phyloP scores from a whole-genome alignment of 805 yeast species.

The Yarrowia divulgata region DNA sequence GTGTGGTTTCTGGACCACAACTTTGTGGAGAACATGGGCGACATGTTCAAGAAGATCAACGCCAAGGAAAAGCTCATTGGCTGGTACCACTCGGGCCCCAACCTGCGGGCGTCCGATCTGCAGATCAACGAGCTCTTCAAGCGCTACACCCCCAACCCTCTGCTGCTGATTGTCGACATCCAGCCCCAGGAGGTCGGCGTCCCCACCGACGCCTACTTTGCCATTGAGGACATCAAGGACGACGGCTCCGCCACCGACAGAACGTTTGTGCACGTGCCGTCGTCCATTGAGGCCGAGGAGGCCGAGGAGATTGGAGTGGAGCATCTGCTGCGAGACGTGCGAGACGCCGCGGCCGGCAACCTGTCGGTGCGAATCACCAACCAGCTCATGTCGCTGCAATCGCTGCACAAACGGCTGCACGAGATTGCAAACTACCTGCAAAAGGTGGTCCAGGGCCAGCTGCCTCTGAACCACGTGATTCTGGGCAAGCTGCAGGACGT shows the following conservation, averaged over 20 bases:
- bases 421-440: conserved; percentile 81
- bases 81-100: conserved; percentile 99
- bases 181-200: conserved; percentile 84
- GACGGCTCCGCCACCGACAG: conserved; percentile 93
- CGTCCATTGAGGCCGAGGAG: conserved; percentile 94
- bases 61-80: conserved; percentile 96
- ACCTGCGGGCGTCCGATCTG: conserved; percentile 83
- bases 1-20: conserved; percentile 99
- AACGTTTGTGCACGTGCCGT: conserved; percentile 92
- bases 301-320: conserved; percentile 99
- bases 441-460: conserved; percentile 69
- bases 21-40: conserved; percentile 94
- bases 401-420: conserved; percentile 76
- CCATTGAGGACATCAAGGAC: conserved; percentile 93
- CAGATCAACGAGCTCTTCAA: conserved; percentile 90
- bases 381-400: conserved; percentile 86
- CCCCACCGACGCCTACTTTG: conserved; percentile 94
- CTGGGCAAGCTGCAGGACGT: conserved; percentile 93
- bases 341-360: conserved; percentile 96
- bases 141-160: conserved; percentile 79
- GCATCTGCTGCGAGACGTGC: conserved; percentile 88
- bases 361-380: conserved; percentile 85
- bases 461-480: conserved; percentile 90
- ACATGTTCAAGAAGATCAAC: conserved; percentile 96
- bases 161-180: conserved; percentile 89